Percentiles rank a stretch among this genome's conserved stretches.
phyloP scores from a whole-genome alignment of 2,329 filamentous ascomycete species.

The Aspergillus carbonarius region DNA sequence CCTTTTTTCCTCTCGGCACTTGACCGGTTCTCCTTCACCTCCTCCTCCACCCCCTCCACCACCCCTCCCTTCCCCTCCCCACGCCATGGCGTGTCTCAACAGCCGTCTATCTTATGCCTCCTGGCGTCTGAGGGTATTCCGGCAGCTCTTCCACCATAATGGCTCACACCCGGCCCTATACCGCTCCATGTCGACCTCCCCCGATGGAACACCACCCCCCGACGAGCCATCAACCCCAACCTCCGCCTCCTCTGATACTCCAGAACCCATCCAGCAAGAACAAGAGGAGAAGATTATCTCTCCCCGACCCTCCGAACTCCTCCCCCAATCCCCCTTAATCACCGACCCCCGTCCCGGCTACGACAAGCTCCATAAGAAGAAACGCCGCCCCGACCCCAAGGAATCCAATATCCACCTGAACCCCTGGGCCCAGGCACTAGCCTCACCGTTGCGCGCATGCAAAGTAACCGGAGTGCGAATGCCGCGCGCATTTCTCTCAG shows the following conservation, averaged over 20 bases:
- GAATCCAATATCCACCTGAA: conserved; percentile 36
- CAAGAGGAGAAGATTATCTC: not conserved
- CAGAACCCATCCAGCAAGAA: not conserved
- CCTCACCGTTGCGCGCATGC: conserved; percentile 39
- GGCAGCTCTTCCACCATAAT: conserved; percentile 20
- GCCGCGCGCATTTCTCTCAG: conserved; percentile 33
- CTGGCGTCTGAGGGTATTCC: conserved; percentile 33
- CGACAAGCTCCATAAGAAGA: conserved; percentile 28
- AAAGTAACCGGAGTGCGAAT: conserved; percentile 31
- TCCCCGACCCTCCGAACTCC: conserved; percentile 30
- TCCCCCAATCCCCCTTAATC: conserved; percentile 39
- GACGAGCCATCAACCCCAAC: conserved; percentile 9
- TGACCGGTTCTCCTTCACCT: conserved; percentile 9
- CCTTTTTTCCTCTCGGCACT: not conserved
- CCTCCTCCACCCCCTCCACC: conserved; percentile 6
- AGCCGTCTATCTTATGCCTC: conserved; percentile 29
- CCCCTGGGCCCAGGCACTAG: conserved; percentile 42
- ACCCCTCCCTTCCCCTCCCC: not conserved
- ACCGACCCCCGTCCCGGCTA: conserved; percentile 20
- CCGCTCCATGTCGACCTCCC: not conserved
- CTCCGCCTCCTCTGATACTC: not conserved
- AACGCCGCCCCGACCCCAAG: conserved; percentile 20
- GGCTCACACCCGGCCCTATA: not conserved
- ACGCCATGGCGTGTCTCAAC: conserved; percentile 28
- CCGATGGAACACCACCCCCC: conserved; percentile 10